Evolutionary conservation across 176 grass and related monocot species (phyloP), one percentile per base, ranked within the genome.

Genomic region (Chloris gayana): DNA sequence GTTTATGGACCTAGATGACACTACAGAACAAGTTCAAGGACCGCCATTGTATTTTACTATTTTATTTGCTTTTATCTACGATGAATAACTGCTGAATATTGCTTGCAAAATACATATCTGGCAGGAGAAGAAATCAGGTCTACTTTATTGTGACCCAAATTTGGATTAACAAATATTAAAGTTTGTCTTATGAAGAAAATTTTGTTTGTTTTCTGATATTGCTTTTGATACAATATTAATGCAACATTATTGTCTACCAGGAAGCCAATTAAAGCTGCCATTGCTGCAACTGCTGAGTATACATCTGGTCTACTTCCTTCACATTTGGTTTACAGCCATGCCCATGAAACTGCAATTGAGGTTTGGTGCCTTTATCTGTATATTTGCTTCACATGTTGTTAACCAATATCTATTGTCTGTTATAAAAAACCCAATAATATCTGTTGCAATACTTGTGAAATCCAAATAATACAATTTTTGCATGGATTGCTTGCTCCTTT

Each of bases 301-400:
- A 64, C 93, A 87, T 89, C 92, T 50, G 90, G 96, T 82, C 90
- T 98, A 72, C 87, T 98, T 83, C 92, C 92, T 75, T 76, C 90
- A 54, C 96, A 98, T 73, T 70, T 98, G 71, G 86, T 82, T 73
- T 98, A 95, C 73, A 98, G 92, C 86, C 77, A 90, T 59, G 88
- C 92, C 84, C 96, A 98, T 93, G 96, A 98, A 91, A 85, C 88
- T 86, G 88, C 96, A 82, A 79, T 91, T 61, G 94, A 97, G 91
- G 94, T 97, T 88, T 85, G 82, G 83, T 46, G 14, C 22, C 14
- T 64, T 74, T 82, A 47, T 45, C 21, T 85, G 4, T 50, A 35
- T 86, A 47, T 82, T 45, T 27, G 50, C 49, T 69, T 59, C 24
- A 60, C 41, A 62, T 51, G 69, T 86, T 54, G n/a, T n/a, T n/a